Conservation (phyloP, 1,139 yeast genomes). For the Taiozyma sp. region DNA sequence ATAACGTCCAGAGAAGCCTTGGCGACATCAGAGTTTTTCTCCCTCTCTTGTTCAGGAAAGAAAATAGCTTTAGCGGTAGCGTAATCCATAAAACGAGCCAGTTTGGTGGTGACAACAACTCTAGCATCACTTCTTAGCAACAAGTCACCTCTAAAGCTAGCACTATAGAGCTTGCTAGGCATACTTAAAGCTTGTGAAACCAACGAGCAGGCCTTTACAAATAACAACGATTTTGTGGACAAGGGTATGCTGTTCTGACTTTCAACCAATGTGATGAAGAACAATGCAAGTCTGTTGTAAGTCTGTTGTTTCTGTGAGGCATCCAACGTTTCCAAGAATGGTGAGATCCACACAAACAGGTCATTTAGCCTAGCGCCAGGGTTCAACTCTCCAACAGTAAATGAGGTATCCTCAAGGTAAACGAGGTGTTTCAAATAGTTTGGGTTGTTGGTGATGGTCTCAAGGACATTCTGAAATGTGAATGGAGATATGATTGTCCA, state of each 20-base stretch:
- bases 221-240: conserved; percentile 21
- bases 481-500: conserved; percentile 51
- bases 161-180: conserved; percentile 21
- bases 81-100: conserved; percentile 34
- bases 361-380: conserved; percentile 27
- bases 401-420: conserved; percentile 14
- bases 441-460: conserved; percentile 43
- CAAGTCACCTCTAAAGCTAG: conserved; percentile 32
- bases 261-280: conserved; percentile 29
- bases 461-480: conserved; percentile 47
- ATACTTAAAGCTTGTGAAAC: conserved; percentile 25
- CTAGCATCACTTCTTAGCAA: conserved; percentile 40
- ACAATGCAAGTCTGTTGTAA: conserved; percentile 35
- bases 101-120: conserved; percentile 32
- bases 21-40: conserved; percentile 25
- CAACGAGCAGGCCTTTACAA: conserved; percentile 25
- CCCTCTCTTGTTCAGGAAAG: conserved; percentile 27
- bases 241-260: conserved; percentile 20
- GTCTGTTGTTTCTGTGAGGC: conserved; percentile 34
- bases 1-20: conserved; percentile 39
- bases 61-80: conserved; percentile 27
- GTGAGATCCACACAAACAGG: conserved; percentile 38
- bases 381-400: conserved; percentile 11
- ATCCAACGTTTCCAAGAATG: conserved; percentile 31
- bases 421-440: conserved; percentile 19